Evolutionary conservation across 2,329 filamentous ascomycete species (phyloP).

Genomic region (Aspergillus ustus): DNA sequence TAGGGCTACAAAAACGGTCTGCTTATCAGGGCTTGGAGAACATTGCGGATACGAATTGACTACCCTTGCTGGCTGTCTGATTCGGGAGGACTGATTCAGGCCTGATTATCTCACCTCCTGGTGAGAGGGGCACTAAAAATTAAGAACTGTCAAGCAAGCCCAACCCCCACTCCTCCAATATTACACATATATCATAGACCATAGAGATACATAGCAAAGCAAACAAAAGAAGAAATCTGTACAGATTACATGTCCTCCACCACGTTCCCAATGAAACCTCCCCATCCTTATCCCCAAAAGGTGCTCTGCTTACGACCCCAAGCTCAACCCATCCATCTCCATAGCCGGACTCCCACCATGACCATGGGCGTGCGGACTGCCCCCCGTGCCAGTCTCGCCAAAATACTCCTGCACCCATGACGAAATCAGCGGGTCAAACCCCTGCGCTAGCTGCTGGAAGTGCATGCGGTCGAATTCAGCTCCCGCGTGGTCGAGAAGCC

Average conservation of each 20-base stretch:
- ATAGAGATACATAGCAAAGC: neutral
- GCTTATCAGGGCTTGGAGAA: too few species aligned
- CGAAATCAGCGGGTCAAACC: slow-evolving; percentile 17
- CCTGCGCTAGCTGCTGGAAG: slow-evolving; percentile 6
- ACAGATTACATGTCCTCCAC: neutral
- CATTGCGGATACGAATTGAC: too few species aligned
- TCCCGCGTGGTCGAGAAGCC: neutral
- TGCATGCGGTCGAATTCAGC: slow-evolving; percentile 7
- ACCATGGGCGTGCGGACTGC: neutral
- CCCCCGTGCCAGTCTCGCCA: neutral
- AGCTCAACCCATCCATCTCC: slow-evolving; percentile 10
- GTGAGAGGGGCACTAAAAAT: too few species aligned
- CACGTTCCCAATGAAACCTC: too few species aligned
- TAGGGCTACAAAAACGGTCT: too few species aligned
- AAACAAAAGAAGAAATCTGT: neutral
- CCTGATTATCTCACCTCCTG: too few species aligned
- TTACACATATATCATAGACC: neutral
- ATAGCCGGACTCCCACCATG: neutral
- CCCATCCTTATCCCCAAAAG: neutral
- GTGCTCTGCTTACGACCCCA: neutral
- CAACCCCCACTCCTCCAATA: neutral
- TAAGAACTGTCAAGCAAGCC: neutral
- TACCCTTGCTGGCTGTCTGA: too few species aligned
- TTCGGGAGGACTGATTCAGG: too few species aligned
- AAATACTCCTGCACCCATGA: slow-evolving; percentile 21